A percentile compares a stretch with the other conserved stretches of the same genome.
Conservation (phyloP, 2,329 filamentous ascomycete genomes). For the Byssothecium circinans region DNA sequence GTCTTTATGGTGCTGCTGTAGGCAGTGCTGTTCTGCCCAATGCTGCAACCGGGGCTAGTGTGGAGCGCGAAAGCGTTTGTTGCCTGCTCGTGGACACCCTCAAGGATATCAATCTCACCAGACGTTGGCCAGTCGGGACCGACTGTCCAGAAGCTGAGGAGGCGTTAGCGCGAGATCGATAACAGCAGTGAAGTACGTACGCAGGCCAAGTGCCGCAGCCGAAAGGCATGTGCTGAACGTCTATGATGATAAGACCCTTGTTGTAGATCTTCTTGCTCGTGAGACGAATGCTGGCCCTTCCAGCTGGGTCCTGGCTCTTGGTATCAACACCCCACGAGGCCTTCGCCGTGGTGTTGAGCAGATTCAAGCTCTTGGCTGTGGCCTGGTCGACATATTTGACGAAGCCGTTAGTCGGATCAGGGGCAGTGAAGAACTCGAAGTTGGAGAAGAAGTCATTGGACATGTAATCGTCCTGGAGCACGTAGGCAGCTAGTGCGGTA, state of each 20-base stretch:
- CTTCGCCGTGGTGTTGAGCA: conserved; percentile 42
- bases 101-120: conserved; percentile 56
- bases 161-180: conserved; percentile 8
- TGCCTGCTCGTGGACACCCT: conserved; percentile 49
- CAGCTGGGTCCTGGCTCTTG: conserved; percentile 40
- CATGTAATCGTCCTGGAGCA: conserved; percentile 45
- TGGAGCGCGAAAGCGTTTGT: conserved; percentile 53
- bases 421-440: conserved; percentile 48
- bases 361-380: conserved; percentile 44
- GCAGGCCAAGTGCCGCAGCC: conserved; percentile 58
- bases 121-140: conserved; percentile 36
- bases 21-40: conserved; percentile 41
- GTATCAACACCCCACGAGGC: conserved; percentile 52
- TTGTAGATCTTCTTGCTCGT: conserved; percentile 51
- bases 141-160: conserved; percentile 34
- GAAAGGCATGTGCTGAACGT: conserved; percentile 56
- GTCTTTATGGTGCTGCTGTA: conserved; percentile 55
- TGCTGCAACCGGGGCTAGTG: conserved; percentile 48
- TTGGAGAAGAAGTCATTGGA: conserved; percentile 47
- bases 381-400: conserved; percentile 45
- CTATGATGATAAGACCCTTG: conserved; percentile 51
- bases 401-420: conserved; percentile 50
- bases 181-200: conserved; percentile 14
- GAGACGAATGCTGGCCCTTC: conserved; percentile 52
- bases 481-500: conserved; percentile 46